Evolutionary conservation across 2,329 filamentous ascomycete genomes (phyloP), one percentile per base, ranked within the genome.

Genomic region (Laburnicola sp.): DNA sequence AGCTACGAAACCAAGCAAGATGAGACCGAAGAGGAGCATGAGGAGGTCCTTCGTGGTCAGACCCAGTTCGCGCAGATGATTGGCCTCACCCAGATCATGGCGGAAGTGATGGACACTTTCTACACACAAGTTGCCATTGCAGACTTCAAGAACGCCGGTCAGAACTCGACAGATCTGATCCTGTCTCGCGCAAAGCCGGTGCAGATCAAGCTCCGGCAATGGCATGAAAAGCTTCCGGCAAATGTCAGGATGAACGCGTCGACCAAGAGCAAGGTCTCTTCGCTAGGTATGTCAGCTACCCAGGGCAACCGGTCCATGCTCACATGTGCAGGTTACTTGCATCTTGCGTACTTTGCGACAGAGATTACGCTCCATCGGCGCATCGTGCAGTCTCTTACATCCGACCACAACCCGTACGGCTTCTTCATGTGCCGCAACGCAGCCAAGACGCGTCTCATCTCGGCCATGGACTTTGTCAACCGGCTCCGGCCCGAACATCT

Each of bases 351-450:
- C 74, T 96, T 96, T 66, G 91, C 92, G 2, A 91, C 91, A 2
- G 92, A 97, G 74, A 97, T 97, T 66, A 94, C 89, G 0, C 86
- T 97, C 22, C 92, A 97, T 71, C 85, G 92, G 7, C 88, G 89
- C 63, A 96, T 96, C 65, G 89, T 97, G 52, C 87, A 91, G 45
- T 92, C 91, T 1, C 80, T 97, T 36, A 66, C 75, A 0, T 72
- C 78, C 1, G 72, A 27, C 25, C 39, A 8, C 27, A 46, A 21
- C 9, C 26, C 7, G 35, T 46, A 1, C 36, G 22, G 53, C 53
- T n/a, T 50, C 45, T 6, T 30, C 50, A 25, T 37, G 62, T 96
- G 92, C 74, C 91, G 93, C 46, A 92, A 87, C 50, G 93, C 93
- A 3, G 93, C 93, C 46, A 97, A 97, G 72, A 95, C 93, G 0